Conservation (phyloP, 495 filamentous ascomycete genomes). For the Trichoderma gamsii region DNA sequence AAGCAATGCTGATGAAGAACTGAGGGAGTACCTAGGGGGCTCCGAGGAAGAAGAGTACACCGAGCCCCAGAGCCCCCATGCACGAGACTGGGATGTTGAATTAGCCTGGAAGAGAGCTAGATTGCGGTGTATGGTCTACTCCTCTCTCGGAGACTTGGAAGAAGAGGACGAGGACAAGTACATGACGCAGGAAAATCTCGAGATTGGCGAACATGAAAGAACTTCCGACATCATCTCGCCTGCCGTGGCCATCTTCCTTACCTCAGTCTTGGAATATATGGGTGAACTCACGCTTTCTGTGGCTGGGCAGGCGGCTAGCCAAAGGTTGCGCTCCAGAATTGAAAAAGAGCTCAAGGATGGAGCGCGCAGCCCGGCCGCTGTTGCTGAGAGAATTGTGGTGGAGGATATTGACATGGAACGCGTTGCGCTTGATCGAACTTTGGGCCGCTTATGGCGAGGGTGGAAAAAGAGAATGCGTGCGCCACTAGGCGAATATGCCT, state of each 20-base stretch:
- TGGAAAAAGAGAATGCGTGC: slow-evolving; percentile 81
- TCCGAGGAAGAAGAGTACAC: slow-evolving; percentile 63
- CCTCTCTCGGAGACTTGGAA: slow-evolving; percentile 91
- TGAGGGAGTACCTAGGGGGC: slow-evolving; percentile 78
- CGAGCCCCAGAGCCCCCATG: slow-evolving; percentile 47
- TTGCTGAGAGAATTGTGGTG: slow-evolving; percentile 63
- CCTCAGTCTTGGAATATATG: slow-evolving; percentile 88
- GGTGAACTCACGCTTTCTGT: slow-evolving; percentile 84
- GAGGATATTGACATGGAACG: slow-evolving; percentile 93
- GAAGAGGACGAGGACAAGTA: slow-evolving; percentile 92
- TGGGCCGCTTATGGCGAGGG: slow-evolving; percentile 87
- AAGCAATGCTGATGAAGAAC: slow-evolving; percentile 80
- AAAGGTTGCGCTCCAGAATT: slow-evolving; percentile 52
- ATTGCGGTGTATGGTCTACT: slow-evolving; percentile 96
- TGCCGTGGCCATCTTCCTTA: slow-evolving; percentile 90
- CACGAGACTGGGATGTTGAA: slow-evolving; percentile 74
- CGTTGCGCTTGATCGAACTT: slow-evolving; percentile 75
- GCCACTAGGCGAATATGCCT: slow-evolving; percentile 34
- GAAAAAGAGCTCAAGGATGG: slow-evolving; percentile 48
- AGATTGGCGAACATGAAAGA: slow-evolving; percentile 49
- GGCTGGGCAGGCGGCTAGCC: slow-evolving; percentile 82
- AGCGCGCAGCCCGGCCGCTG: slow-evolving; percentile 30
- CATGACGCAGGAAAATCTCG: slow-evolving; percentile 64
- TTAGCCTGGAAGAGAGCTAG: slow-evolving; percentile 86
- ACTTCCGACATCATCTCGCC: slow-evolving; percentile 69